Evolutionary conservation across 2,329 filamentous ascomycete species (phyloP).

Genomic region (Cryphonectria naterciae): DNA sequence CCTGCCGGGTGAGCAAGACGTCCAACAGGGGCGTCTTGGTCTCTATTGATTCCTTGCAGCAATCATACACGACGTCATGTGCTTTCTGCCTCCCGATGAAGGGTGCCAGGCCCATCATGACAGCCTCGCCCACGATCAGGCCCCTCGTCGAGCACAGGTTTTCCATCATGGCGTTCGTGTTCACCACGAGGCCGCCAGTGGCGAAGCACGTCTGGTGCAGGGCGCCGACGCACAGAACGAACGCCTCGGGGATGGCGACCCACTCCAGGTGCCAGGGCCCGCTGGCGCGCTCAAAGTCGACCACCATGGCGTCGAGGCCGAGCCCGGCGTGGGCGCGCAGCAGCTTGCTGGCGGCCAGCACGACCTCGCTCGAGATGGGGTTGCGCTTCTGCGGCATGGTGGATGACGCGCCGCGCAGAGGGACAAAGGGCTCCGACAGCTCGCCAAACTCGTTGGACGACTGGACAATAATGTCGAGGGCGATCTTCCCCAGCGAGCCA

Average conservation of each 20-base stretch:
- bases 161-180: slow-evolving; percentile 50
- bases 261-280: slow-evolving; percentile 65
- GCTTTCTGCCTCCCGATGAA: slow-evolving; percentile 55
- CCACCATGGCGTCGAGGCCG: slow-evolving; percentile 59
- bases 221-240: slow-evolving; percentile 56
- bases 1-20: slow-evolving; percentile 43
- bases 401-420: slow-evolving; percentile 57
- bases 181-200: slow-evolving; percentile 54
- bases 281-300: slow-evolving; percentile 60
- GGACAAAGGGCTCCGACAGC: slow-evolving; percentile 59
- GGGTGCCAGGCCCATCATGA: slow-evolving; percentile 64
- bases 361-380: slow-evolving; percentile 60
- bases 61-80: slow-evolving; percentile 60
- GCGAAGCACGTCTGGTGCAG: slow-evolving; percentile 60
- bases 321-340: slow-evolving; percentile 56
- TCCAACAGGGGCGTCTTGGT: slow-evolving; percentile 52
- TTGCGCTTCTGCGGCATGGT: slow-evolving; percentile 65
- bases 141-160: slow-evolving; percentile 57
- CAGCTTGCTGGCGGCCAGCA: slow-evolving; percentile 58
- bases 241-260: slow-evolving; percentile 58
- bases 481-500: slow-evolving; percentile 58
- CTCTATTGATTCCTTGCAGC: too few relatives aligned
- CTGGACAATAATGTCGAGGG: slow-evolving; percentile 60
- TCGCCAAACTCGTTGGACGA: slow-evolving; percentile 59
- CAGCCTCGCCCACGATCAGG: slow-evolving; percentile 60